Evolutionary conservation across 2,329 filamentous ascomycete species (phyloP).

Genomic region (Didymella lethalis): DNA sequence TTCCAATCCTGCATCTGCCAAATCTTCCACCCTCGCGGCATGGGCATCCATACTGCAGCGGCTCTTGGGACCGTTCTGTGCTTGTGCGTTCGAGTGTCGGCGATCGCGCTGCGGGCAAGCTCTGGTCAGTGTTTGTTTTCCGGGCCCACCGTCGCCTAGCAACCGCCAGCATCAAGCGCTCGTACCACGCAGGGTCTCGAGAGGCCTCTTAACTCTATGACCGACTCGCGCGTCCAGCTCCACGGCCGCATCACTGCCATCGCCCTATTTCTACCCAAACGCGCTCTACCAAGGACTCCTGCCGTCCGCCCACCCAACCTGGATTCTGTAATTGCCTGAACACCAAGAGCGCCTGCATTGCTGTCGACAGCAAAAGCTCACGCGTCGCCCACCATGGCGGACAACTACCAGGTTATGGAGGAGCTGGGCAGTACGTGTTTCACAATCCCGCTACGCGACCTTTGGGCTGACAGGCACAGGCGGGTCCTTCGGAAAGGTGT

Average conservation of each 20-base stretch:
- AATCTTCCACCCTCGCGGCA: background rate
- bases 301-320: slow-evolving; percentile 36
- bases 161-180: slow-evolving; percentile 17
- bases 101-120: slow-evolving; percentile 31
- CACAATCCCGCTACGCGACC: background rate
- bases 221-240: slow-evolving; percentile 2
- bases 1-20: background rate
- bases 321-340: slow-evolving; percentile 25
- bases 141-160: slow-evolving; percentile 37
- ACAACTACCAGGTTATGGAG: slow-evolving; percentile 92
- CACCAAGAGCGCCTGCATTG: slow-evolving; percentile 28
- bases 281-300: slow-evolving; percentile 31
- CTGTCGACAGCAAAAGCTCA: slow-evolving; percentile 27
- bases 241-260: slow-evolving; percentile 26
- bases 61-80: slow-evolving; percentile 2
- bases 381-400: slow-evolving; percentile 67
- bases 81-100: slow-evolving; percentile 10
- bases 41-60: slow-evolving; percentile 1
- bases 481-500: slow-evolving; percentile 95
- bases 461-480: slow-evolving; percentile 60
- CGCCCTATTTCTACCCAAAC: slow-evolving; percentile 42
- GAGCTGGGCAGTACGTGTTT: slow-evolving; percentile 83
- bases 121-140: slow-evolving; percentile 33
- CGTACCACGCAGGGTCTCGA: slow-evolving; percentile 1
- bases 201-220: background rate